Evolutionary conservation across 169 alveolate species (phyloP), one percentile per base, ranked within the genome.

Genomic region (Cryptosporidium felis): DNA sequence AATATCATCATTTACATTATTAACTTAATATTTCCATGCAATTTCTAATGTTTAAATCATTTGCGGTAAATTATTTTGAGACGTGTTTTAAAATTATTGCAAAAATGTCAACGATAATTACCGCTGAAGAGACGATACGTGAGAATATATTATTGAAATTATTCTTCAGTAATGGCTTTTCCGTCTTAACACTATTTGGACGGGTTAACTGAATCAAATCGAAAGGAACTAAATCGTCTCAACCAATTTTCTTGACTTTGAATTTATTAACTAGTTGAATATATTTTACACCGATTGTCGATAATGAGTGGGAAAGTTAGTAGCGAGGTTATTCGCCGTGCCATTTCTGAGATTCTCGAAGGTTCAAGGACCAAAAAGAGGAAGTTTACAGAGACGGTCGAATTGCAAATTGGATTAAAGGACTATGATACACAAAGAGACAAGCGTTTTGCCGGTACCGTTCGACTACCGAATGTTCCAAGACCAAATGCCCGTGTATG

Each of bases 381-480:
- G 80, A 96, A 97, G 79, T 98, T 98, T 92, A 93, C 92, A 49
- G 99, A 98, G 93, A 97, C 99, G 8, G 95, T 97, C 34, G 99
- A 98, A 92, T 95, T 98, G 62, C 99, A 98, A 92, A 96, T 98
- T 63, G 98, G 93, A n/a, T 82, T 98, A 80, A 98, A 98, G 96
- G 99, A 98, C 89, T 97, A 97, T 91, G 99, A 98, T 91, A 97
- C 99, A 44, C 98, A 97, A 88, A 96, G 99, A 90, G 99, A 98
- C 94, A 98, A 98, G 94, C 99, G 99, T 94, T 98, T 98, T 95
- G 93, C 98, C 36, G 99, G 99, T 32, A 92, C 99, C 45, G 98
- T 98, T 80, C 96, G 96, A 89, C 96, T 98, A 59, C 99, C 99
- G n/a, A 91, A 95, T 92, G 94, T 96, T 59, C 99, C 99, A 42